Conservation (phyloP, 2,329 filamentous ascomycete species). For the Alternaria hordeiaustralica region DNA sequence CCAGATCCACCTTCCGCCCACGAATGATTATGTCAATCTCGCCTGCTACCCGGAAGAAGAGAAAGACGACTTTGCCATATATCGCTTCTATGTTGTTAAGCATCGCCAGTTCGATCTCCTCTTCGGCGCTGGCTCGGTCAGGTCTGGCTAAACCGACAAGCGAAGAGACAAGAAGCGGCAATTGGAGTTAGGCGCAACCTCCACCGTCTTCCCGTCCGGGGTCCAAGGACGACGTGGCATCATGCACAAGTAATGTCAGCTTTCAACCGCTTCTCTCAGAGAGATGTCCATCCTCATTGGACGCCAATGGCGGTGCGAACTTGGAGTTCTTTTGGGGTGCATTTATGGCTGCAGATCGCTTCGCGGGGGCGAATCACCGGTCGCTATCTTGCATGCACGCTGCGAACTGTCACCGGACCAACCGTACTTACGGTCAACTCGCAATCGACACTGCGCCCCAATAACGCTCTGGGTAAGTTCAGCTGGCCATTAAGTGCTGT, state of each 20-base stretch:
- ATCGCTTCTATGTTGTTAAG: constrained; percentile 8
- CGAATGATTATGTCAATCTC: constrained; percentile 2
- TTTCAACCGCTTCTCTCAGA: background rate
- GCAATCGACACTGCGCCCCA: constrained; percentile 3
- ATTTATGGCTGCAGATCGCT: constrained; percentile 4
- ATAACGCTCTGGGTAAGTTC: background rate
- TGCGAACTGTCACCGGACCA: constrained; percentile 8
- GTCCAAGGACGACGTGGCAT: background rate
- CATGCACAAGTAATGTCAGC: background rate
- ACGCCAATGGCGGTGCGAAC: background rate
- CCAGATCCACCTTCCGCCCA: background rate
- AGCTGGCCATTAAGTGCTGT: background rate
- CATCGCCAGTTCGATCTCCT: constrained; percentile 9
- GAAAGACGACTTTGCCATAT: background rate
- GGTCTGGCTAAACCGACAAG: background rate
- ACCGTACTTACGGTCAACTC: background rate
- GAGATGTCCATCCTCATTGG: background rate
- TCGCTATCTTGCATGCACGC: background rate
- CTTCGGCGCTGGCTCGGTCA: background rate
- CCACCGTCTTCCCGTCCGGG: background rate
- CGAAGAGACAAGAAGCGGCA: background rate
- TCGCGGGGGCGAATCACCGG: constrained; percentile 2
- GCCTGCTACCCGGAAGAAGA: background rate
- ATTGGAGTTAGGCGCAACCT: background rate
- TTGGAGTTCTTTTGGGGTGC: background rate